Evolutionary conservation across 176 grass and related monocot genomes (phyloP).

Genomic region (Bromus sterilis): DNA sequence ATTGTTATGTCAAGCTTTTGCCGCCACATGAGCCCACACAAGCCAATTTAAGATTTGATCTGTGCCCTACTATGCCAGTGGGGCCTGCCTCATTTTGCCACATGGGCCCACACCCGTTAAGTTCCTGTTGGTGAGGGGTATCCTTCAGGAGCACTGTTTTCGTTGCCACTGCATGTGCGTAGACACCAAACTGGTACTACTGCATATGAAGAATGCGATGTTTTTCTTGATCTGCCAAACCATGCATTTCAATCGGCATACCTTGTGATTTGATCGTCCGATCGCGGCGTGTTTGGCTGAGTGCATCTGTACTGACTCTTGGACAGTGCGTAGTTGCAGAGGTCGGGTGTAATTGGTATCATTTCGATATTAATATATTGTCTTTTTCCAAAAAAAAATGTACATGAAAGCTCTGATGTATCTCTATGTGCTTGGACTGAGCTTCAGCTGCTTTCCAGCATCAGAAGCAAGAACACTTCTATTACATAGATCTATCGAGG

Average conservation of each 20-base stretch:
- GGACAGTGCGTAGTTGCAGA: too few relatives aligned
- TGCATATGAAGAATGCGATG: too few relatives aligned
- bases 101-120: neutral
- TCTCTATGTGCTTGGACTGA: neutral
- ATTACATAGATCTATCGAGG: neutral
- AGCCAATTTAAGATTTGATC: slow-evolving; percentile 27
- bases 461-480: neutral
- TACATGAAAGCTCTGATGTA: neutral
- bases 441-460: neutral
- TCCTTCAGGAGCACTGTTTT: slow-evolving; percentile 42
- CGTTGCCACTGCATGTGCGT: slow-evolving; percentile 42
- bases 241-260: neutral
- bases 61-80: slow-evolving; percentile 21
- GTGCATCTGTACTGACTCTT: too few relatives aligned
- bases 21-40: slow-evolving; percentile 49
- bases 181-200: too few relatives aligned
- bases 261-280: slow-evolving; percentile 10
- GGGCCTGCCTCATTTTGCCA: neutral
- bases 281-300: neutral
- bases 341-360: too few relatives aligned
- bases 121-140: slow-evolving; percentile 55
- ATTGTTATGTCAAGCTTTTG: slow-evolving; percentile 62
- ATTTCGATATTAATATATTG: too few relatives aligned
- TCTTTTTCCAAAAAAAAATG: too few relatives aligned
- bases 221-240: neutral